Base-by-base conservation (phyloP, 2,329 filamentous ascomycete species). In the Nemania diffusa region DNA sequence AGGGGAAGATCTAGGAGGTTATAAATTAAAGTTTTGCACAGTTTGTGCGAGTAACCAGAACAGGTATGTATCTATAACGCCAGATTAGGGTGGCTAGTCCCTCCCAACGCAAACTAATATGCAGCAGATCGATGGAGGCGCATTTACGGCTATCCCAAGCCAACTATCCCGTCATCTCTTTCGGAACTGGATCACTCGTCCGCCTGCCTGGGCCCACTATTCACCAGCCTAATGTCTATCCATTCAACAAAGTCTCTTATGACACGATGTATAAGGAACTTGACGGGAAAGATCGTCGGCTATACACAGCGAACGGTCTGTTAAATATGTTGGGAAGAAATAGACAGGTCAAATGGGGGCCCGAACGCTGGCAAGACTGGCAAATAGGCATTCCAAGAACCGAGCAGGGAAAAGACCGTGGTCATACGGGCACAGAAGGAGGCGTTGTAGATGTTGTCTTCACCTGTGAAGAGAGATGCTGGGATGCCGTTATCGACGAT, bases 11-110 rank as follows among this genome's bases (percentile, higher is more conserved):
- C 80, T 84, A 27, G 83, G 83, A n/a, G 88, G 85, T 59, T 97
- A 90, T 85, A 97, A 96, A 81, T 87, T 99, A 69, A 97, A 92
- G 78, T 97, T 98, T 81, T 97, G 94, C 84, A 98, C 96, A 2
- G 95, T 99, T n/a, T 99, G 96, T 81, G 96, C 96, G 7, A 97
- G 94, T 76, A 99, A 99, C 76, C 94, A 99, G 80, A 99, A 99
- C 78, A 90, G 96, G 89, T 97, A 84, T 70, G 85, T 75, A 13
- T 4, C 37, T 56, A 26, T 22, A 32, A 20, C 3, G 62, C 42
- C 32, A 37, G 22, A 37, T 11, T 6, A 48, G 4, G 8, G 29
- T 22, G n/a, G 9, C 9, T 32, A 26, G 6, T 50, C 37, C 11
- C 20, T 9, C 44, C n/a, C n/a, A 32, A 46, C 20, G 37, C 34